Percentiles rank a stretch among this genome's conserved stretches.
Evolutionary conservation across 2,329 filamentous ascomycete genomes (phyloP).

Genomic region (Rutstroemia sp.): DNA sequence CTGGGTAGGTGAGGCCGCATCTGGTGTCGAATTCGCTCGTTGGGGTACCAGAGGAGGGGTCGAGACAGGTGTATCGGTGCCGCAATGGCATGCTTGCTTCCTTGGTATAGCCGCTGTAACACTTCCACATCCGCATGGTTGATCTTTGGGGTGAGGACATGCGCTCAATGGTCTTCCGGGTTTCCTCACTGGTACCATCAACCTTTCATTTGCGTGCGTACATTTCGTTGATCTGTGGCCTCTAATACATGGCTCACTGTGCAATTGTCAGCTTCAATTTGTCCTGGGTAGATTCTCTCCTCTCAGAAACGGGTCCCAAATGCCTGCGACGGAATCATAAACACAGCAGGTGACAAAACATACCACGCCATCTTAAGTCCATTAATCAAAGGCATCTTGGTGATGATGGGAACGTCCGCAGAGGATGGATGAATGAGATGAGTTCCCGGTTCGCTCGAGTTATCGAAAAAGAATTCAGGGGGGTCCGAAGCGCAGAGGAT

Average conservation of each 20-base stretch:
- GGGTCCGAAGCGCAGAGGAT: too few relatives aligned
- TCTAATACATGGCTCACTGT: constrained; percentile 65
- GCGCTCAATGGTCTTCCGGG: constrained; percentile 63
- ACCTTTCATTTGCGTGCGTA: constrained; percentile 57
- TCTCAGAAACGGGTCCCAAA: not conserved
- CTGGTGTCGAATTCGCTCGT: constrained; percentile 28
- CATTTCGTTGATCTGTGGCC: constrained; percentile 72
- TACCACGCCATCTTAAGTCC: constrained; percentile 70
- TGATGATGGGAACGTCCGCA: not conserved
- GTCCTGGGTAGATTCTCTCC: too few relatives aligned
- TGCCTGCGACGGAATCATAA: not conserved
- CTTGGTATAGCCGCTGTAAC: constrained; percentile 59
- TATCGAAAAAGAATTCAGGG: too few relatives aligned
- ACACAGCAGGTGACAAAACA: constrained; percentile 24
- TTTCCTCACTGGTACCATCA: constrained; percentile 65
- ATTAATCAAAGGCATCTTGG: constrained; percentile 59
- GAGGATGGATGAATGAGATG: too few relatives aligned
- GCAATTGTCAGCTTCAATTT: not conserved
- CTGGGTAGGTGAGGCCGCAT: constrained; percentile 33
- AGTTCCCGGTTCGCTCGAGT: too few relatives aligned
- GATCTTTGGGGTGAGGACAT: constrained; percentile 52
- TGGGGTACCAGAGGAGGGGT: constrained; percentile 10
- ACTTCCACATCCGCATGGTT: constrained; percentile 50
- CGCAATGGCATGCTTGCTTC: constrained; percentile 49
- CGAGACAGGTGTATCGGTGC: constrained; percentile 28